These are phyloP conservation scores for Cyclotella distinguenda DNA, from an alignment of 108 stramenopile genomes.

Conservation along the genomic window DNA sequence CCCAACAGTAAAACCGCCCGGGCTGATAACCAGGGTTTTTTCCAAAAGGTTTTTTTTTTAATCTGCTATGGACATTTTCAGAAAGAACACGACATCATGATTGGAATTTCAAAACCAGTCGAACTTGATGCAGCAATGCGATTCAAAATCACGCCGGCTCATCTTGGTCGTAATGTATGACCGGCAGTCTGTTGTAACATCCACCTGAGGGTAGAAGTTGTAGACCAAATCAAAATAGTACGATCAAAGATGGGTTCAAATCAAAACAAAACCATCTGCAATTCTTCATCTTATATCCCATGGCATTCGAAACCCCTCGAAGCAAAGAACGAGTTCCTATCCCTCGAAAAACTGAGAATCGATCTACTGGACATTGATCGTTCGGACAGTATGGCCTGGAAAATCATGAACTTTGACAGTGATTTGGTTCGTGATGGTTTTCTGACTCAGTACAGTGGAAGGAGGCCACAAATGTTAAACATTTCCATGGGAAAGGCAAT, in stretches of 20 bases:
- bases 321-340: not conserved
- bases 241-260: not conserved
- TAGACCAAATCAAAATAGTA: no score
- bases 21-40: no score
- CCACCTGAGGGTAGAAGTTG: no score
- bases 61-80: no score
- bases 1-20: no score
- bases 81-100: no score
- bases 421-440: constrained; percentile 4
- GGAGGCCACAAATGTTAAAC: constrained; percentile 4
- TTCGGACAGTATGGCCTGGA: constrained; percentile 9
- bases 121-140: no score
- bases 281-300: not conserved
- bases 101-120: no score
- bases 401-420: constrained; percentile 17
- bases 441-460: constrained; percentile 2
- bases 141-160: no score
- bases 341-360: not conserved
- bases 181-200: no score
- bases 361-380: constrained; percentile 12
- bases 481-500: constrained; percentile 16
- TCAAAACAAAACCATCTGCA: not conserved
- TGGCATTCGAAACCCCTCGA: constrained; percentile 3
- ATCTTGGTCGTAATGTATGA: no score
- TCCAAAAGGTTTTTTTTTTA: no score